Evolutionary conservation across 2,329 filamentous ascomycete species (phyloP).

Genomic region (Cadophora sp.): DNA sequence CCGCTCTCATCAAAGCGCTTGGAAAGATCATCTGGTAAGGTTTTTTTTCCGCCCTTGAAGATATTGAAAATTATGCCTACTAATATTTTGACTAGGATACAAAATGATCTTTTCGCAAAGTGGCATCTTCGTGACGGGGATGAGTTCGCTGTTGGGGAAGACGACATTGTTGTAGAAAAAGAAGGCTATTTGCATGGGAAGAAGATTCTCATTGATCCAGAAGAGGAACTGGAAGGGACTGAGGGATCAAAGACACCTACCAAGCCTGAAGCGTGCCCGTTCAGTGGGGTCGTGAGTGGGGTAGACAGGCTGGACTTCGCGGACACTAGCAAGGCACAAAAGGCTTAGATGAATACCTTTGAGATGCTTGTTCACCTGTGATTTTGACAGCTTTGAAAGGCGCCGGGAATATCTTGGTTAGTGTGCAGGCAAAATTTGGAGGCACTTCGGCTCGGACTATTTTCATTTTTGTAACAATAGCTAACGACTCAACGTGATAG

Average conservation of each 20-base stretch:
- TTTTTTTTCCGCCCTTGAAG: too few species aligned
- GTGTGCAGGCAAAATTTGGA: too few species aligned
- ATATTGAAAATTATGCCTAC: too few species aligned
- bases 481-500: too few species aligned
- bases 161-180: conserved; percentile 59
- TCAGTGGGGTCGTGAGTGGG: background rate
- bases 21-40: conserved; percentile 71
- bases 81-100: conserved; percentile 60
- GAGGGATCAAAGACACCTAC: background rate
- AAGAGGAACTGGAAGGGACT: background rate
- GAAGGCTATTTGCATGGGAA: conserved; percentile 71
- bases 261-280: conserved; percentile 1
- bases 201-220: conserved; percentile 54
- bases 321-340: background rate
- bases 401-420: too few species aligned
- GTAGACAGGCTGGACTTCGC: conserved; percentile 1
- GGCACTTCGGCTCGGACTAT: too few species aligned
- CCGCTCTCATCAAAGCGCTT: conserved; percentile 76
- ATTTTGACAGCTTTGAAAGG: too few species aligned
- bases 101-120: conserved; percentile 84
- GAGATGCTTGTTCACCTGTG: too few species aligned
- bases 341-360: background rate
- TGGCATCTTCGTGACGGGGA: conserved; percentile 60
- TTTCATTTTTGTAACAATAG: too few species aligned
- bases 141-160: conserved; percentile 49